Evolutionary conservation across 1,139 yeast genomes (phyloP), one percentile per base, ranked within the genome.

Genomic region (Sugiyamaella xylanicola): DNA sequence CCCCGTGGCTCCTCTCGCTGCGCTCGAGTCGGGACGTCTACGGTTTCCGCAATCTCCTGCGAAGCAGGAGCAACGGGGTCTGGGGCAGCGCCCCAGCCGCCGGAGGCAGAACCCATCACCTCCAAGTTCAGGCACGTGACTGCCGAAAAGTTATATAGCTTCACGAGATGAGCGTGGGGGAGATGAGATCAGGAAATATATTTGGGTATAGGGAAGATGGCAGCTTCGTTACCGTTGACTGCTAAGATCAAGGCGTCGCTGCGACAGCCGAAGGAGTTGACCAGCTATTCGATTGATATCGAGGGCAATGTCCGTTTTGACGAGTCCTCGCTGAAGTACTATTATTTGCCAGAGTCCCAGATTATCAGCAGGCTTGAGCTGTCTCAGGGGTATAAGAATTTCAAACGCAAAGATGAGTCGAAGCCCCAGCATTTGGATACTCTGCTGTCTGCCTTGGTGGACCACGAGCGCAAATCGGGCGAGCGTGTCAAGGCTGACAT

Each of bases 251-350:
- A 61, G 32, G 66, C 71, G 36, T 65, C 73, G 8, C 57, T 82
- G 37, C 78, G 85, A 77, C 92, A 87, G 68, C 97, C 97, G 5
- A 84, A 83, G 58, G 95, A 90, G 69, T 62, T 89, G 3, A 75
- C 80, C 48, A 70, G 81, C 1, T 89, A 76, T 67, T 81, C 89
- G 4, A 72, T 89, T 49, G 81, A 80, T 60, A 69, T 65, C 2
- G 70, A 76, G 13, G 80, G 83, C 7, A 78, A 83, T 2, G 74
- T 76, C 48, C 79, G 77, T 25, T 70, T 78, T 16, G 84, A 81
- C 59, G 83, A 79, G 50, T 74, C 83, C 0, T 72, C 78, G 8
- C 71, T 88, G 51, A 73, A 79, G 21, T 89, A 89, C 72, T 91
- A 78, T 73, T 93, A 90, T 69, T 77, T 91, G 45, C 95, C 97